phyloP scores from a whole-genome alignment of 148 eudicot genomes.

The Diospyros lotus region DNA sequence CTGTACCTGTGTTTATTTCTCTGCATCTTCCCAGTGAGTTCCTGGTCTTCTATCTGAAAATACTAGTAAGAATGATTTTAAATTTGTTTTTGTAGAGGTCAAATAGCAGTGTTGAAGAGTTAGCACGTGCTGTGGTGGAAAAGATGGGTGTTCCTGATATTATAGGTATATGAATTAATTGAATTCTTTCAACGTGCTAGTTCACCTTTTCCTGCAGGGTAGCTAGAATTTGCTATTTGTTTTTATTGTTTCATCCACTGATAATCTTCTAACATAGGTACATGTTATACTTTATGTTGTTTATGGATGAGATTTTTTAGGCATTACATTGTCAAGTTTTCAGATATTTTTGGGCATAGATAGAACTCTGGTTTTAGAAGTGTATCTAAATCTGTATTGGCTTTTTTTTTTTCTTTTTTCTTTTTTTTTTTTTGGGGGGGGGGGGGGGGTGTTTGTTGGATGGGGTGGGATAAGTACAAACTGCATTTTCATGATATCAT shows the following conservation, averaged over 20 bases:
- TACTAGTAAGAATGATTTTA: neutral
- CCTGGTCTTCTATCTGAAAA: too few relatives aligned
- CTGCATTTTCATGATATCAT: too few relatives aligned
- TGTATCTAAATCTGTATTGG: neutral
- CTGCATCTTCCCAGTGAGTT: neutral
- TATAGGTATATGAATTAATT: conserved; percentile 42
- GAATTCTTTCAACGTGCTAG: neutral
- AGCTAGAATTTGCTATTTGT: conserved; percentile 3
- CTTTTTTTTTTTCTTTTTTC: too few relatives aligned
- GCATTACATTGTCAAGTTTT: neutral
- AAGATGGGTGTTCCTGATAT: conserved; percentile 84
- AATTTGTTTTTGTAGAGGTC: conserved; percentile 41
- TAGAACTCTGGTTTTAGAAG: neutral
- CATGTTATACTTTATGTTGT: neutral
- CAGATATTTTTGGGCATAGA: neutral
- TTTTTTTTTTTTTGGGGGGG: too few relatives aligned
- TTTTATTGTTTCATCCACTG: neutral
- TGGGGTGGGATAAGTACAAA: too few relatives aligned
- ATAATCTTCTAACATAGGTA: neutral
- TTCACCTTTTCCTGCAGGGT: neutral
- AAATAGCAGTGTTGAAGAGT: conserved; percentile 64
- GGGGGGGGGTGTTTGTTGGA: too few relatives aligned
- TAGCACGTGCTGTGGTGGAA: conserved; percentile 63
- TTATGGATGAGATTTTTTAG: neutral
- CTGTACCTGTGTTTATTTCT: neutral